Evolutionary conservation across 768 basidiomycete species (phyloP).

Genomic region (Clathrus columnatus): DNA sequence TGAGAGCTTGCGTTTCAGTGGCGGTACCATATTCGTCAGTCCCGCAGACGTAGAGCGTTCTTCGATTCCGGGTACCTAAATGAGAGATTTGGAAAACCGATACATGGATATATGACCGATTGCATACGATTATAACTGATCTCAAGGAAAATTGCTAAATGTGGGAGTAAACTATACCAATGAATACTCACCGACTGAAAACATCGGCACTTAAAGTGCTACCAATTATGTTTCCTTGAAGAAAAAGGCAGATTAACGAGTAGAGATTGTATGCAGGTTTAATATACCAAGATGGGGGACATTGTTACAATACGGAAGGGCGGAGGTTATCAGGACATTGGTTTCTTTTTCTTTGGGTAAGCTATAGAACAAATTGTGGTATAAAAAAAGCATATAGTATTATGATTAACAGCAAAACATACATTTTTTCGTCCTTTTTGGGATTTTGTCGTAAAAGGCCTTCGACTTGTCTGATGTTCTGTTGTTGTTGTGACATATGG

Average conservation of each 20-base stretch:
- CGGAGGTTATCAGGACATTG: constrained; percentile 90
- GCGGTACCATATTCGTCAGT: constrained; percentile 99
- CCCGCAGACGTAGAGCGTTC: constrained; percentile 91
- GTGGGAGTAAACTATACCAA: constrained; percentile 4
- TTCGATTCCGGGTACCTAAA: constrained; percentile 66
- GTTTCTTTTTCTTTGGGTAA: constrained; percentile 77
- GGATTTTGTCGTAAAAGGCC: constrained; percentile 36
- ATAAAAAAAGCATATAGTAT: background rate
- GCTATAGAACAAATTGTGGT: constrained; percentile 24
- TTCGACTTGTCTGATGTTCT: constrained; percentile 32
- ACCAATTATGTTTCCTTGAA: constrained; percentile 79
- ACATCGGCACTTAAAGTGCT: constrained; percentile 97
- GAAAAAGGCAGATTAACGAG: background rate
- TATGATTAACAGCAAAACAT: constrained; percentile 15
- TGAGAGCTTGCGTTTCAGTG: constrained; percentile 93
- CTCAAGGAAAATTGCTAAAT: background rate
- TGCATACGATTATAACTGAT: constrained; percentile 22
- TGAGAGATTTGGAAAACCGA: background rate
- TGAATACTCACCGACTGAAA: constrained; percentile 70
- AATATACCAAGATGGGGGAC: constrained; percentile 84
- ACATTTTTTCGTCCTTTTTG: constrained; percentile 37
- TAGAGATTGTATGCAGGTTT: background rate
- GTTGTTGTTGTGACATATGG: background rate
- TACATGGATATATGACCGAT: background rate
- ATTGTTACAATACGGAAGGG: constrained; percentile 94